Base-by-base conservation (phyloP, 257 asterid genomes). In the Apocynum venetum region DNA sequence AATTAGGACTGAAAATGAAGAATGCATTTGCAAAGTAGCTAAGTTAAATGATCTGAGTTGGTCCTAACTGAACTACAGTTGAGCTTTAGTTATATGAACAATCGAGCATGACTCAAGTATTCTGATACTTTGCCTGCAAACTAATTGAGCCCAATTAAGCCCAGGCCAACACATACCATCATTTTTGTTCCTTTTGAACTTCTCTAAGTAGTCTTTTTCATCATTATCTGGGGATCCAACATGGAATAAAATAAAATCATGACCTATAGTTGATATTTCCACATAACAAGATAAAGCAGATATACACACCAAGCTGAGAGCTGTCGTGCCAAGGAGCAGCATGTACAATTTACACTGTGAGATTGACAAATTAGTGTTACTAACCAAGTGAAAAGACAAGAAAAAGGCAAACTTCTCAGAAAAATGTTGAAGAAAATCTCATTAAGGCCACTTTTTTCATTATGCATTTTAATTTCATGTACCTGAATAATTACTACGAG, bases 241-340 rank as follows among this genome's bases (percentile, higher is more conserved):
- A 71, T 12, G 70, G 76, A 77, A 46, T 41, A 78, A 78, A 49
- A 75, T 41, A 43, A 53, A 78, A 38, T 65, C 49, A 20, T 31
- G 55, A 56, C 77, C 53, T 53, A 56, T 66, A 77, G 20, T 76
- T 31, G 65, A 71, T 64, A 74, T 72, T 71, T 67, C 72, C 46
- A 41, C 52, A 56, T 20, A 74, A 70, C 70, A 79, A 11, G 65
- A 71, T 19, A 81, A 79, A 77, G 47, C 52, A 57, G 73, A 69
- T 56, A 67, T 69, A 75, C 91, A 53, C 82, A 91, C 97, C 92
- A 91, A 85, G 86, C 97, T 91, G 71, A 91, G 93, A 79, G 97
- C 92, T 72, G 97, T 92, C 36, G 97, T 92, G 72, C 97, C 97
- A 76, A 92, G 91, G 75, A 92, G 96, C 84, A 90, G 89, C 90